Percentiles rank a stretch among this genome's conserved stretches.
These are phyloP conservation scores for Coccomyxa sp. DNA, from an alignment of 139 green algal genomes.

Conservation along the genomic window DNA sequence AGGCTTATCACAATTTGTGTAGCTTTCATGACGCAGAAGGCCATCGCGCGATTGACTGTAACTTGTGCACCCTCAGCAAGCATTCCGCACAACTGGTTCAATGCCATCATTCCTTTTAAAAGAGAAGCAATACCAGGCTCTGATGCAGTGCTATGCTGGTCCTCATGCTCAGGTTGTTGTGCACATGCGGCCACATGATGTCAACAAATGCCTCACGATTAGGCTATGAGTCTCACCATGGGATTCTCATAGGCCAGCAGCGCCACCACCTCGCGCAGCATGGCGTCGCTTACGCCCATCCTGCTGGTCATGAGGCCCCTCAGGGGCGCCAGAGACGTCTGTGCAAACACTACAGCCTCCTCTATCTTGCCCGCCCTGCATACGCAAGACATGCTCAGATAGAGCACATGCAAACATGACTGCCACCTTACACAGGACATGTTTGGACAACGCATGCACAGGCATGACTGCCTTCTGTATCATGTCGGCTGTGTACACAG, in stretches of 20 bases:
- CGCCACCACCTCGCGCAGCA: conserved; percentile 62
- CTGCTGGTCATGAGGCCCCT: conserved; percentile 5
- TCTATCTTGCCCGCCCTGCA: conserved; percentile 31
- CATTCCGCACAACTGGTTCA: neutral
- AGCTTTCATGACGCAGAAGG: neutral
- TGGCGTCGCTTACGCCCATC: conserved; percentile 10
- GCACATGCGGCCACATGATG: neutral
- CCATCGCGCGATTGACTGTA: neutral
- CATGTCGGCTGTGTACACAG: neutral
- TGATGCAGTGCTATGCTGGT: neutral
- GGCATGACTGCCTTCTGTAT: neutral
- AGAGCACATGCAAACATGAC: no score
- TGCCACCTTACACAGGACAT: no score
- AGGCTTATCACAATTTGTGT: neutral
- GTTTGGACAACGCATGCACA: neutral
- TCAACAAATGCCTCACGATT: neutral
- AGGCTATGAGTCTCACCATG: conserved; percentile 8
- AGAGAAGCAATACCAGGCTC: neutral
- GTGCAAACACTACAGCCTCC: conserved; percentile 51
- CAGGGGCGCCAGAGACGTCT: conserved; percentile 37
- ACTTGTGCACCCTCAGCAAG: neutral
- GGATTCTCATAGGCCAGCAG: conserved; percentile 75
- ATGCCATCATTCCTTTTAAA: neutral
- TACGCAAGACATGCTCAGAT: neutral
- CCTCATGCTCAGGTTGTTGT: neutral